Evolutionary conservation across 768 basidiomycete genomes (phyloP).

Genomic region (Trametes cinnabarina): DNA sequence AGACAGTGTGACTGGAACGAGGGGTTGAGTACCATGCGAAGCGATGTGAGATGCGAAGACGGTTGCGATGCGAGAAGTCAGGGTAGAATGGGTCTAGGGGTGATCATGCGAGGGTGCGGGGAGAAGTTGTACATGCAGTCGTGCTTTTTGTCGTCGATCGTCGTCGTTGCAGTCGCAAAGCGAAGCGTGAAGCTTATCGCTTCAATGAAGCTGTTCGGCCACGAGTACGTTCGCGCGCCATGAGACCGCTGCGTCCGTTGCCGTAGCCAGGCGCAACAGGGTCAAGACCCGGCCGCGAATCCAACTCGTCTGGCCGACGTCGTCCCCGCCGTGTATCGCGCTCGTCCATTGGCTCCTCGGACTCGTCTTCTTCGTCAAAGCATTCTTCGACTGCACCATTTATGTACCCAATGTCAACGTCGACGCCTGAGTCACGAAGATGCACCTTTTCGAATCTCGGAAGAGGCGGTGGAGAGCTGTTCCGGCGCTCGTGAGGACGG

Average conservation of each 20-base stretch:
- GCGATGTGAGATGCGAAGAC: constrained; percentile 12
- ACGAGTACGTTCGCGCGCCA: constrained; percentile 39
- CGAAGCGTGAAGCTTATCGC: constrained; percentile 5
- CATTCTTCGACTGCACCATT: constrained; percentile 11
- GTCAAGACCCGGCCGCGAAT: constrained; percentile 29
- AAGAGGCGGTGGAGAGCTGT: constrained; percentile 53
- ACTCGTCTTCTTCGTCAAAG: constrained; percentile 17
- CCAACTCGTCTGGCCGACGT: constrained; percentile 52
- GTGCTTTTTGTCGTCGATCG: constrained; percentile 20
- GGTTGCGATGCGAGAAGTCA: constrained; percentile 11
- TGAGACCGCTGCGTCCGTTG: constrained; percentile 61
- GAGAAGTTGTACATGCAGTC: constrained; percentile 15
- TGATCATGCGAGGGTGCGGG: not conserved
- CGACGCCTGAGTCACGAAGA: constrained; percentile 34
- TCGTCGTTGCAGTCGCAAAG: constrained; percentile 4
- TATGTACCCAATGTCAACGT: constrained; percentile 9
- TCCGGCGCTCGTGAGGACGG: constrained; percentile 39
- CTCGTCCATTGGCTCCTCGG: not conserved
- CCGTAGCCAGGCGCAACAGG: constrained; percentile 61
- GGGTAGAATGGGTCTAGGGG: constrained; percentile 14
- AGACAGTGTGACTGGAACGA: constrained; percentile 3
- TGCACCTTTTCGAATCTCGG: constrained; percentile 21
- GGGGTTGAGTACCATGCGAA: constrained; percentile 5
- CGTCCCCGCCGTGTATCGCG: constrained; percentile 44
- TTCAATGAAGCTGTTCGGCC: constrained; percentile 8